Evolutionary conservation across 352 stramenopile species (phyloP), one percentile per base, ranked within the genome.

Genomic region (Globisporangium acanthophoron): DNA sequence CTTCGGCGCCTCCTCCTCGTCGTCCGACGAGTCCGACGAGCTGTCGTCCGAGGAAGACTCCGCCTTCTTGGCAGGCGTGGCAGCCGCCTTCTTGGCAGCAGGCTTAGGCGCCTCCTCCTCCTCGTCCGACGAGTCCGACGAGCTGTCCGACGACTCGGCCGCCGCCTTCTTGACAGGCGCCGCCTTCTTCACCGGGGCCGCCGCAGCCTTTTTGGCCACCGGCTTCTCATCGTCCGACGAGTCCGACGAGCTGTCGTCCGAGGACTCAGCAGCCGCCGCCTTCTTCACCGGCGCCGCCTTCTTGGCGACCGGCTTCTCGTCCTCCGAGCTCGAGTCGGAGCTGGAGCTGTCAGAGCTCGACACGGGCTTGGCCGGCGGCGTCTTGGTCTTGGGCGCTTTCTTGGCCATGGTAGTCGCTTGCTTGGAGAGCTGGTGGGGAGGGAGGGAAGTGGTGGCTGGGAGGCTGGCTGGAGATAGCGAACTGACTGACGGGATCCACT

Each of bases 1-100:
- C 62, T 62, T 59, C 52, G 45, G 58, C 12, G 74, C 47, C 61
- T 89, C 73, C 12, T 79, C 67, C 43, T 94, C 81, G 56, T 88
- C 82, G 12, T 49, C 56, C 51, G 68, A 79, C 6, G 70, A 84
- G 29, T 68, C 65, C 44, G 44, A 49, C 7, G n/a, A 31, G 43
- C 43, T 48, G 43, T 67, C 68, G 61, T 48, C 43, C 69, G 11
- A 43, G 8, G 35, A 43, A 20, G 51, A 46, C 3, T 24, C 13
- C 0, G 69, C 62, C 56, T 84, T 80, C 66, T 84, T 78, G 5
- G 65, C 61, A 45, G 58, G 24, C 24, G 53, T 46, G 33, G 69
- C 55, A 41, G 64, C 70, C 18, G 64, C 64, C 52, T 76, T 56
- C 62, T 73, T 59, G 39, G 59, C 66, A 27, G 64, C 51, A 31